These are phyloP conservation scores for Bacidia rubella DNA, from an alignment of 495 filamentous ascomycete species.

Conservation along the genomic window DNA sequence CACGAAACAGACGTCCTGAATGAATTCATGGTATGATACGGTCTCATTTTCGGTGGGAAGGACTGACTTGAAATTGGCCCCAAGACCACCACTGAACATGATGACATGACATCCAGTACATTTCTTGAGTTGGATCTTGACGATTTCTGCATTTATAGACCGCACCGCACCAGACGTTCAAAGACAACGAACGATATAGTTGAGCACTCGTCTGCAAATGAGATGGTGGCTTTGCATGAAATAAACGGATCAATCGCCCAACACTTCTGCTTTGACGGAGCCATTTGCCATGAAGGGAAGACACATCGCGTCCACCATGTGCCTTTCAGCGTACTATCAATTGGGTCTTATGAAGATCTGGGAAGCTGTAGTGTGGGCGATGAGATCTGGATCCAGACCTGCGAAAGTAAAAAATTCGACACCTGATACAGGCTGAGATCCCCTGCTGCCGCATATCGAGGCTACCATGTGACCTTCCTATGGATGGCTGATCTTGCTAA, in stretches of 20 bases:
- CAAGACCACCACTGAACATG: not conserved
- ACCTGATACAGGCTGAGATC: slow-evolving; percentile 48
- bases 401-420: slow-evolving; percentile 19
- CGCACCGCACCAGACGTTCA: slow-evolving; percentile 18
- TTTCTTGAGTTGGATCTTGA: slow-evolving; percentile 35
- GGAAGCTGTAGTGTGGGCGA: slow-evolving; percentile 30
- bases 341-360: slow-evolving; percentile 48
- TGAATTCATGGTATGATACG: slow-evolving; percentile 20
- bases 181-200: not conserved
- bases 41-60: too few relatives aligned
- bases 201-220: slow-evolving; percentile 20
- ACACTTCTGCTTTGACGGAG: slow-evolving; percentile 41
- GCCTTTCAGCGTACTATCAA: slow-evolving; percentile 41
- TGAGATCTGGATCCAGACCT: slow-evolving; percentile 50
- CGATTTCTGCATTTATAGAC: slow-evolving; percentile 39
- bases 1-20: slow-evolving; percentile 20
- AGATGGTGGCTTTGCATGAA: slow-evolving; percentile 40
- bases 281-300: slow-evolving; percentile 32
- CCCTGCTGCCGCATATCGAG: slow-evolving; percentile 41
- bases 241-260: slow-evolving; percentile 22
- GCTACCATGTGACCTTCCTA: slow-evolving; percentile 45
- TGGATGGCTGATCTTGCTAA: slow-evolving; percentile 58
- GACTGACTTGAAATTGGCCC: not conserved
- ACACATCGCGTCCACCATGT: slow-evolving; percentile 37
- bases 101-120: slow-evolving; percentile 8